phyloP scores from a whole-genome alignment of 2,329 filamentous ascomycete species.

The Fusarium sp. region DNA sequence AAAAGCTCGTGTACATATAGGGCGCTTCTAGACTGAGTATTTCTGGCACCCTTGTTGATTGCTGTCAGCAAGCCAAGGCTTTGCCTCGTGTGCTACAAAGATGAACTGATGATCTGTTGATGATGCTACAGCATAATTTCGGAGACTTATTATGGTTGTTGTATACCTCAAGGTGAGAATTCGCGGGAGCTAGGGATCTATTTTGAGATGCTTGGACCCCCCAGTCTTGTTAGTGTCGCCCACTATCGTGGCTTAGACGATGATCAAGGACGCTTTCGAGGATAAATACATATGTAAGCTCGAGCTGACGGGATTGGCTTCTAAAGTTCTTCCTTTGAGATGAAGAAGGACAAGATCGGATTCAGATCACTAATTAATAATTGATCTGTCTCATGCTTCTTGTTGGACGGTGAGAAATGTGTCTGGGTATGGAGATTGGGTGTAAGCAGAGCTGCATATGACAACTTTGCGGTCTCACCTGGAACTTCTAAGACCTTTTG shows the following conservation, averaged over 20 bases:
- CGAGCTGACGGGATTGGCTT: neutral
- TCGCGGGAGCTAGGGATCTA: neutral
- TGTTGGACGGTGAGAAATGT: neutral
- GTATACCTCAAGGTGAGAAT: neutral
- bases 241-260: conserved; percentile 11
- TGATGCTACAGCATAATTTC: neutral
- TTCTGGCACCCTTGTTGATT: neutral
- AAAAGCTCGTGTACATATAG: fast-evolving
- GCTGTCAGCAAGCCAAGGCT: conserved; percentile 2
- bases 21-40: fast-evolving
- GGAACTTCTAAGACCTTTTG: neutral
- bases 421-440: neutral
- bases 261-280: neutral
- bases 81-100: neutral
- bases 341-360: no score
- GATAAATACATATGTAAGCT: neutral
- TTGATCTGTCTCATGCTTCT: neutral
- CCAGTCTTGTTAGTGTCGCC: neutral
- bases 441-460: neutral
- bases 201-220: neutral
- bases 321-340: neutral
- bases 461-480: neutral
- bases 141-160: neutral
- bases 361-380: neutral
- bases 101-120: neutral